Conservation (phyloP, 192 early-diverging fungal species). For the Coemansia sp. region DNA sequence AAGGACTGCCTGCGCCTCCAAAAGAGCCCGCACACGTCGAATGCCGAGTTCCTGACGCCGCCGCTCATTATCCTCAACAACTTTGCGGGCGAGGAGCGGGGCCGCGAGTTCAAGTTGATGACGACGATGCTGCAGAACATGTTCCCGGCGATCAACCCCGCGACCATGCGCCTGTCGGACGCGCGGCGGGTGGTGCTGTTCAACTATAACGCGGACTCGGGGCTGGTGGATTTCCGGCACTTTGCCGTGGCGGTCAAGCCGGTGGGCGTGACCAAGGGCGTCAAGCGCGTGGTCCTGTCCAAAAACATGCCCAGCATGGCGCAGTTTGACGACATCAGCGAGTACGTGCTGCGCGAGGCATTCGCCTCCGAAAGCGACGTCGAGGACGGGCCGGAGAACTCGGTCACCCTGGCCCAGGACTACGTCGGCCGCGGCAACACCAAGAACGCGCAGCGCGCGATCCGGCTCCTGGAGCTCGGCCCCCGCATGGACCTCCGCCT, state of each 20-base stretch:
- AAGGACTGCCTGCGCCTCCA: constrained; percentile 60
- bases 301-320: constrained; percentile 74
- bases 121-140: constrained; percentile 94
- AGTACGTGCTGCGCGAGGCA: constrained; percentile 85
- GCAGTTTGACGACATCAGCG: constrained; percentile 84
- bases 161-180: constrained; percentile 88
- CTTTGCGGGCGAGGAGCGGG: constrained; percentile 39
- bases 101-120: constrained; percentile 78
- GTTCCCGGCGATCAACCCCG: constrained; percentile 94
- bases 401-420: constrained; percentile 80
- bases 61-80: constrained; percentile 69
- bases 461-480: constrained; percentile 85
- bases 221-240: constrained; percentile 89
- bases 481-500: constrained; percentile 85
- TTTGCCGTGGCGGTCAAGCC: constrained; percentile 85
- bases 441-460: constrained; percentile 77
- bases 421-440: constrained; percentile 74
- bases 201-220: constrained; percentile 83
- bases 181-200: constrained; percentile 90
- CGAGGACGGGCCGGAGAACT: constrained; percentile 86
- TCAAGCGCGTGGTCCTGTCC: constrained; percentile 78
- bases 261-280: constrained; percentile 85
- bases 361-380: constrained; percentile 88
- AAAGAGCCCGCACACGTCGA: constrained; percentile 72
- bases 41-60: constrained; percentile 70